Evolutionary conservation across 1,284 basidiomycete species (phyloP).

Genomic region (Cutaneotrichosporon sp.): DNA sequence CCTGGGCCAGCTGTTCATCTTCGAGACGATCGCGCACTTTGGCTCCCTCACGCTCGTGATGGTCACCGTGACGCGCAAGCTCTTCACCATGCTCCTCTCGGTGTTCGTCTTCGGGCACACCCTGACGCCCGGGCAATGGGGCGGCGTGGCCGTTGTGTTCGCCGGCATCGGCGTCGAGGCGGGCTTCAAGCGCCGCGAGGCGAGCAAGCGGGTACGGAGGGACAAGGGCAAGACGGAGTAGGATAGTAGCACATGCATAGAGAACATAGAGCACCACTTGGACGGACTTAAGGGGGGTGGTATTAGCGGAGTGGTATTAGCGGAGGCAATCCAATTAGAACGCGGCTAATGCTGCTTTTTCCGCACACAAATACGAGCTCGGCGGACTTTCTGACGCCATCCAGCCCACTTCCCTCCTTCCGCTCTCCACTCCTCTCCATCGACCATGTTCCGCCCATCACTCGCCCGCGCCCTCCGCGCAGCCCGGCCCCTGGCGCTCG

Average conservation of each 20-base stretch:
- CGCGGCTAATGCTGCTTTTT: not conserved
- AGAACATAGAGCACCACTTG: slow-evolving; percentile 2
- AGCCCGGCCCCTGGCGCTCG: not conserved
- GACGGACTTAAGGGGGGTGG: not conserved
- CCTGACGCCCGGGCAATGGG: slow-evolving; percentile 84
- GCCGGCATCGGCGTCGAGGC: slow-evolving; percentile 92
- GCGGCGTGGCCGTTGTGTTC: slow-evolving; percentile 87
- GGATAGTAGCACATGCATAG: slow-evolving; percentile 1
- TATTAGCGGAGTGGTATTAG: not conserved
- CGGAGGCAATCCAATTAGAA: not conserved
- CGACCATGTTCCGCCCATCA: not conserved
- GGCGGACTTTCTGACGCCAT: not conserved
- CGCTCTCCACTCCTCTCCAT: not conserved
- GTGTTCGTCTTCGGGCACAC: slow-evolving; percentile 90
- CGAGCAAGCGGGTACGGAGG: slow-evolving; percentile 33
- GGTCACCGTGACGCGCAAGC: slow-evolving; percentile 93
- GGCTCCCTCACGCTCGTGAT: slow-evolving; percentile 91
- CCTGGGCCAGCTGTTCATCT: slow-evolving; percentile 95
- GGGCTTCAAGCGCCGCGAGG: slow-evolving; percentile 64
- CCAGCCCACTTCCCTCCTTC: too few relatives aligned
- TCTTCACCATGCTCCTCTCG: slow-evolving; percentile 97
- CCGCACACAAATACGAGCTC: not conserved
- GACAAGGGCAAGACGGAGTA: not conserved
- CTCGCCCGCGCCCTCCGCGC: not conserved
- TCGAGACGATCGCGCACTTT: slow-evolving; percentile 95